phyloP scores from a whole-genome alignment of 805 yeast genomes.

The Wickerhamomyces bovis region DNA sequence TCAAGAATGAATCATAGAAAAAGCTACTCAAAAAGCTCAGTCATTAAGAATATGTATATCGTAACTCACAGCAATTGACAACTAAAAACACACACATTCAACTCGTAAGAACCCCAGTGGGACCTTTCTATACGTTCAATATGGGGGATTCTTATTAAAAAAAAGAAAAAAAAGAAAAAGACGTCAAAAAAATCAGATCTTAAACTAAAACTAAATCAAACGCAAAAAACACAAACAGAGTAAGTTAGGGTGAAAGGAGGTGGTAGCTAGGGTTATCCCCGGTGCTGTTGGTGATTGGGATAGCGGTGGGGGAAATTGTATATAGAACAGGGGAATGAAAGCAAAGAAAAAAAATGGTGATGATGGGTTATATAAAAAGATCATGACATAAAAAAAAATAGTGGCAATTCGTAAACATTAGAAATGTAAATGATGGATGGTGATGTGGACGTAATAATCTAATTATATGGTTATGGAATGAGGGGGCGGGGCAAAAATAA shows the following conservation, averaged over 20 bases:
- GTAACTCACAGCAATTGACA: not conserved
- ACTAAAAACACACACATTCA: not conserved
- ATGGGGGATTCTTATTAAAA: not conserved
- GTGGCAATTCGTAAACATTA: not conserved
- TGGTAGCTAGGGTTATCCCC: not conserved
- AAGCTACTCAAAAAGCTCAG: not conserved
- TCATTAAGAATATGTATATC: not conserved
- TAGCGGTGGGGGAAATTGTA: not conserved
- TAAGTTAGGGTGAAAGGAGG: not conserved
- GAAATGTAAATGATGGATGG: not conserved
- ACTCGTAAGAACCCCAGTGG: not conserved
- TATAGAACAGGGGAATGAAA: constrained; percentile 3
- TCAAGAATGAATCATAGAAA: no score
- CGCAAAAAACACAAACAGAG: not conserved
- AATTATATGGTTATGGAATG: not conserved
- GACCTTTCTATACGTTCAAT: not conserved
- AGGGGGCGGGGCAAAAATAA: not conserved
- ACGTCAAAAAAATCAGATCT: not conserved
- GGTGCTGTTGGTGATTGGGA: not conserved
- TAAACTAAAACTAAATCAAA: not conserved
- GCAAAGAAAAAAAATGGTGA: not conserved
- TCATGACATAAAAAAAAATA: constrained; percentile 2
- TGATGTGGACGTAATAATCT: not conserved
- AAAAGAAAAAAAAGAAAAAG: not conserved
- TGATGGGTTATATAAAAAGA: not conserved